Percentiles rank a stretch among this genome's conserved stretches.
Evolutionary conservation across 768 basidiomycete species (phyloP).

Genomic region (Mycena maculata): DNA sequence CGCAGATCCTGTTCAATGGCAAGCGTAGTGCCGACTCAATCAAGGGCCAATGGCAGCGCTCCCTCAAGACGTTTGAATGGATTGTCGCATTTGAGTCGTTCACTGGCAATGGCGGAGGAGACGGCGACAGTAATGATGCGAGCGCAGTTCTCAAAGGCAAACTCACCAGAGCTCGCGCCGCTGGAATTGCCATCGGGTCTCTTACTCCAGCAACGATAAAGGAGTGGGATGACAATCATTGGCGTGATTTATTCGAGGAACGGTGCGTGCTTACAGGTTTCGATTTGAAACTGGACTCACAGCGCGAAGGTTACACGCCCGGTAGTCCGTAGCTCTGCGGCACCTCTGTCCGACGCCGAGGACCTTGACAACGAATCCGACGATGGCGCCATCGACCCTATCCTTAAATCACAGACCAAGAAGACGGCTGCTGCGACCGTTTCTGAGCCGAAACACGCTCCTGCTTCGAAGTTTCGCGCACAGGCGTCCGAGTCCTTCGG

Average conservation of each 20-base stretch:
- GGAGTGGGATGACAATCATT: background rate
- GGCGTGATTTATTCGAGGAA: conserved; percentile 1
- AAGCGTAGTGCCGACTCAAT: background rate
- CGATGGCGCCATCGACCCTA: background rate
- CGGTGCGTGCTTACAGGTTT: background rate
- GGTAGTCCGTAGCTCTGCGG: conserved; percentile 2
- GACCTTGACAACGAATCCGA: background rate
- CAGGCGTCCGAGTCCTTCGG: conserved; percentile 1
- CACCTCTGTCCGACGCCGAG: conserved; percentile 7
- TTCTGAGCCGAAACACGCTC: conserved; percentile 3
- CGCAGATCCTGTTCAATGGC: background rate
- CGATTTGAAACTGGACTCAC: background rate
- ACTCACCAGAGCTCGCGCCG: background rate
- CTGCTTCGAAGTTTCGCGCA: conserved; percentile 3
- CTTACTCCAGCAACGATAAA: background rate
- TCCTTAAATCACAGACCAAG: background rate
- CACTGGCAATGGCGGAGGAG: conserved; percentile 24
- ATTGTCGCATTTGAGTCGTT: conserved; percentile 14
- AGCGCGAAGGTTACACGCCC: conserved; percentile 1
- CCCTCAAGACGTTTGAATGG: background rate
- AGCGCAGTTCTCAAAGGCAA: background rate
- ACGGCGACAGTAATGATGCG: conserved; percentile 8
- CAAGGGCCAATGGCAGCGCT: background rate
- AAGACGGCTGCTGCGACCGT: background rate
- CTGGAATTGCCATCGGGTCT: background rate